Base-by-base conservation (phyloP, 176 grass and related monocot species). In the Rhynchospora tenuis region DNA sequence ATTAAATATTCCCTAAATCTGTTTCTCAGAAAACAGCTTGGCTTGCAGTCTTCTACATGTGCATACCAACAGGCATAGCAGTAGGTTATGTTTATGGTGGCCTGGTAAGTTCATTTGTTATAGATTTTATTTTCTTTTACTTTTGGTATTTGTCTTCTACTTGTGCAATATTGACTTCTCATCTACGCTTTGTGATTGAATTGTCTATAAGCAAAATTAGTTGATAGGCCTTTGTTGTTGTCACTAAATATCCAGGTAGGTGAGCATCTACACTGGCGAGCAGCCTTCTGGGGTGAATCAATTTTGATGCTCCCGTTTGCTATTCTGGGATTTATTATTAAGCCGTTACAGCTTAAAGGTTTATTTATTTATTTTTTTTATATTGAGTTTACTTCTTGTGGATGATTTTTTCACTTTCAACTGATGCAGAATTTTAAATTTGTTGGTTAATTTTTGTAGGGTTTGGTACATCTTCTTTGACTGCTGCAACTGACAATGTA, bases 271-370 rank as follows among this genome's bases (percentile, higher is more conserved):
- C 77, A 91, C 61, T 99, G 96, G 96, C 89, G 96, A 80, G 96
- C 88, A 87, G 96, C 96, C 89, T 99, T 99, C 81, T 99, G 91
- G 89, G 93, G 91, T 78, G 96, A 99, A 81, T 92, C 96, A 10
- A 84, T 99, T 89, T 90, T 99, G 88, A 99, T 99, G 96, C 85
- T 99, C 80, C 96, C 96, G 67, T 99, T 99, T 95, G 96, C 94
- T 89, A 89, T 99, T 89, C 84, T 95, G 62, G 96, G 96, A 33
- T 99, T 99, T 84, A 64, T 91, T 22, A 92, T 99, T 86, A 99
- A 93, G 74, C 96, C 96, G 77, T 77, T 99, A 59, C n/a, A 95
- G 5, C 88, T 99, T 26, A 99, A 95, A 92, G 96, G 96, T 99
- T 56, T 33, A 33, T 17, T n/a, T 29, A n/a, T n/a, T n/a, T n/a